A percentile compares a stretch with the other conserved stretches of the same genome.
Evolutionary conservation across 352 stramenopile genomes (phyloP).

Genomic region (Peronospora destructor): DNA sequence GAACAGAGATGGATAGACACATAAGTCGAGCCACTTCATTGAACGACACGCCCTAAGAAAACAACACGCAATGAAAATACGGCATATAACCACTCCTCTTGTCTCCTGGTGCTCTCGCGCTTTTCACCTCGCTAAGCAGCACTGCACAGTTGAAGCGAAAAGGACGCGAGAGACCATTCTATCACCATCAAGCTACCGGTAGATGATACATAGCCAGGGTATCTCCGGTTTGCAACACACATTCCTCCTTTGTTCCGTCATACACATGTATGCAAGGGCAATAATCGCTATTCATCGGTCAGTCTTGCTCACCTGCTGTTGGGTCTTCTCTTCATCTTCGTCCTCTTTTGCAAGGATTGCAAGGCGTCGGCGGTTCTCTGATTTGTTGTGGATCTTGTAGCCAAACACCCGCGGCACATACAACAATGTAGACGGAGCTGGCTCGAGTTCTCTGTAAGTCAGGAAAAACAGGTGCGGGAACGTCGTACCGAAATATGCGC

Average conservation of each 20-base stretch:
- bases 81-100: slow-evolving; percentile 24
- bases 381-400: slow-evolving; percentile 89
- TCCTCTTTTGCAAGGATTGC: slow-evolving; percentile 75
- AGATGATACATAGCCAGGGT: slow-evolving; percentile 3
- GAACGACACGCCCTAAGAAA: slow-evolving; percentile 36
- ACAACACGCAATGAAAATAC: slow-evolving; percentile 29
- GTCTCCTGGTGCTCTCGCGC: slow-evolving; percentile 3
- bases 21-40: slow-evolving; percentile 81
- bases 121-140: slow-evolving; percentile 9
- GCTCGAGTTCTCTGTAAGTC: slow-evolving; percentile 92
- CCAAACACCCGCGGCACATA: slow-evolving; percentile 89
- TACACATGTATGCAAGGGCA: slow-evolving; percentile 20
- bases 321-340: slow-evolving; percentile 64
- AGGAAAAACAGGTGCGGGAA: slow-evolving; percentile 99
- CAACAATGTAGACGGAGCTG: slow-evolving; percentile 70
- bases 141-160: slow-evolving; percentile 20
- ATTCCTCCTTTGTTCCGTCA: slow-evolving; percentile 2
- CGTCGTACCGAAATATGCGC: slow-evolving; percentile 97
- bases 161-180: slow-evolving; percentile 1
- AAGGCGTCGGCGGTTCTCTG: slow-evolving; percentile 73
- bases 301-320: slow-evolving; percentile 57
- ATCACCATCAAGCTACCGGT: slow-evolving; percentile 11
- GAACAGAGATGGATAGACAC: slow-evolving; percentile 74
- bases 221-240: slow-evolving; percentile 9
- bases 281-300: slow-evolving; percentile 30